Evolutionary conservation across 441 rosid genomes (phyloP), one percentile per base, ranked within the genome.

Genomic region (Gossypium lobatum): DNA sequence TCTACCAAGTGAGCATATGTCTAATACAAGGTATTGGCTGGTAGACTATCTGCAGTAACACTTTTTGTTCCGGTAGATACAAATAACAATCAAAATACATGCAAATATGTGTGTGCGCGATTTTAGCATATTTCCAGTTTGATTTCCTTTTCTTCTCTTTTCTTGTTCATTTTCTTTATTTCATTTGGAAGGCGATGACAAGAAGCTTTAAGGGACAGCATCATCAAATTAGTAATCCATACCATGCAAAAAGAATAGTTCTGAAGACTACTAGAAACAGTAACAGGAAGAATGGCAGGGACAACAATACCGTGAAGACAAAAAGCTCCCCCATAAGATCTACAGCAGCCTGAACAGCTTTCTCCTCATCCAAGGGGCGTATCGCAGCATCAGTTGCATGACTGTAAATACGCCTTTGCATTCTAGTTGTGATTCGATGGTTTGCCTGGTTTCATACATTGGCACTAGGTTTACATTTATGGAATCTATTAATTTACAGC

Each of bases 331-430:
- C 98, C 18, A 92, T 88, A 69, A 95, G 94, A 78, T 93, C 97
- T 20, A 85, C 95, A 72, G 97, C 97, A 82, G 90, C 96, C 85
- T 96, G 97, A 58, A 93, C 89, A 74, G 99, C 99, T 79, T 86
- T 92, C 82, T 91, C 95, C 72, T 96, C 97, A 60, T 93, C 79
- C 85, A 93, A 74, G 70, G 97, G 99, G 53, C 93, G 93, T 53
- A 96, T 92, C 85, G 85, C 98, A 20, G 84, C 96, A 79, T 88
- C 88, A 25, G 91, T 92, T 3, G 93, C 89, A 73, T 89, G 98
- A 23, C 95, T 72, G 74, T 93, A 85, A 58, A 90, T 76, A 31
- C 91, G 62, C 79, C 98, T 87, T 80, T 93, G 98, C 83, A 84
- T 88, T 77, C 80, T 83, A 13, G 98, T 93, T 34, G 97, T 85